phyloP scores from a whole-genome alignment of 1,284 basidiomycete species.

The Vanrija pseudolonga region DNA sequence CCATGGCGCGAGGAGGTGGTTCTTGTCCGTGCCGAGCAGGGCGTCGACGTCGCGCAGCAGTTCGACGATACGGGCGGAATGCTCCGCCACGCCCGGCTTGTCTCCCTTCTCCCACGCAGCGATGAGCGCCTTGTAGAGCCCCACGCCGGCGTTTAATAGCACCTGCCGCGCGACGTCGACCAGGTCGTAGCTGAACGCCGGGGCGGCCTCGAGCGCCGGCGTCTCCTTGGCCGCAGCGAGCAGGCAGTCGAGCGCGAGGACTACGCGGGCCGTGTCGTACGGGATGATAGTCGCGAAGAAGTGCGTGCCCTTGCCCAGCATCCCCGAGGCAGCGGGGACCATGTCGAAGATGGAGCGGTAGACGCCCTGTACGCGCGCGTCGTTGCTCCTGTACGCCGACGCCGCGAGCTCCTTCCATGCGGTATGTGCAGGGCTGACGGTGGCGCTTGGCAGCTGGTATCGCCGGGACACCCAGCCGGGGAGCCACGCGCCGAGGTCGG shows the following conservation, averaged over 20 bases:
- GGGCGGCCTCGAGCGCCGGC: slow-evolving; percentile 24
- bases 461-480: slow-evolving; percentile 48
- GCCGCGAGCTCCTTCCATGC: slow-evolving; percentile 50
- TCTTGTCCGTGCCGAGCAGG: slow-evolving; percentile 44
- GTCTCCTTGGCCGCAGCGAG: slow-evolving; percentile 35
- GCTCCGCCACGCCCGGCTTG: neutral
- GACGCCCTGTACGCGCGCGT: slow-evolving; percentile 46
- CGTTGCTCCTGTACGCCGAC: slow-evolving; percentile 51
- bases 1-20: slow-evolving; percentile 51
- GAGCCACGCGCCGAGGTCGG: slow-evolving; percentile 46
- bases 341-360: slow-evolving; percentile 52
- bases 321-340: slow-evolving; percentile 42
- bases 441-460: slow-evolving; percentile 36
- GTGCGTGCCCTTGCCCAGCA: slow-evolving; percentile 45
- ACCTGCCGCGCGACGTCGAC: slow-evolving; percentile 53
- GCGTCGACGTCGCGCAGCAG: slow-evolving; percentile 49
- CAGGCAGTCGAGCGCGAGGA: slow-evolving; percentile 48
- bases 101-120: slow-evolving; percentile 1
- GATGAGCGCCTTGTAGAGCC: slow-evolving; percentile 32
- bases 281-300: slow-evolving; percentile 46
- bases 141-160: slow-evolving; percentile 51
- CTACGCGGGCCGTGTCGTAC: slow-evolving; percentile 50
- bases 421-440: slow-evolving; percentile 32
- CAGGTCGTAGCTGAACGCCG: slow-evolving; percentile 52
- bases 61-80: slow-evolving; percentile 21